phyloP scores from a whole-genome alignment of 2,329 filamentous ascomycete species.

The Claviceps pusilla region DNA sequence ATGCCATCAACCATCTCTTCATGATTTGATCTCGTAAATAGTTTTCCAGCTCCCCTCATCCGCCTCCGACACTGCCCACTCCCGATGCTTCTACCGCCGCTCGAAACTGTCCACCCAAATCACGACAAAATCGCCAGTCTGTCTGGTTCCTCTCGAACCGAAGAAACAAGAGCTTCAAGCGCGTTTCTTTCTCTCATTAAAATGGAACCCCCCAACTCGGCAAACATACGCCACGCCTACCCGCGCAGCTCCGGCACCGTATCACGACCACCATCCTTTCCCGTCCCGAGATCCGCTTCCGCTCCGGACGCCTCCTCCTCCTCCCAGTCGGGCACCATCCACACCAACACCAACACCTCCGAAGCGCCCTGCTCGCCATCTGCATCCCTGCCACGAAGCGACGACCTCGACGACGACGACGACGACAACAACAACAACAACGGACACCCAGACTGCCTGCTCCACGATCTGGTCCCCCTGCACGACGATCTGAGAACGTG shows the following conservation, averaged over 20 bases:
- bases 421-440: not conserved
- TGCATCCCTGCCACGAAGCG: not conserved
- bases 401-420: not conserved
- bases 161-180: not conserved
- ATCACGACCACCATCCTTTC: not conserved
- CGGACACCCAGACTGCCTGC: not conserved
- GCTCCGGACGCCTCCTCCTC: not conserved
- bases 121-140: not conserved
- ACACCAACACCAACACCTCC: not conserved
- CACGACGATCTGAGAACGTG: constrained; percentile 12
- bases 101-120: no score
- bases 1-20: not conserved
- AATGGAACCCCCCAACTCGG: not conserved
- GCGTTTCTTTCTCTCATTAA: not conserved
- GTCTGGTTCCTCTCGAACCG: no score
- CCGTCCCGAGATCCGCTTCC: no score
- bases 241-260: not conserved
- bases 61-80: no score
- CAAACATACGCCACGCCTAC: not conserved
- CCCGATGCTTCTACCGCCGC: no score
- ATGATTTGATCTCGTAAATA: not conserved
- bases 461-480: not conserved
- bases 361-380: not conserved
- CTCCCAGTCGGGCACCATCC: not conserved
- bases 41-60: no score